phyloP scores from a whole-genome alignment of 257 asterid species.

The Solanum virginianum region DNA sequence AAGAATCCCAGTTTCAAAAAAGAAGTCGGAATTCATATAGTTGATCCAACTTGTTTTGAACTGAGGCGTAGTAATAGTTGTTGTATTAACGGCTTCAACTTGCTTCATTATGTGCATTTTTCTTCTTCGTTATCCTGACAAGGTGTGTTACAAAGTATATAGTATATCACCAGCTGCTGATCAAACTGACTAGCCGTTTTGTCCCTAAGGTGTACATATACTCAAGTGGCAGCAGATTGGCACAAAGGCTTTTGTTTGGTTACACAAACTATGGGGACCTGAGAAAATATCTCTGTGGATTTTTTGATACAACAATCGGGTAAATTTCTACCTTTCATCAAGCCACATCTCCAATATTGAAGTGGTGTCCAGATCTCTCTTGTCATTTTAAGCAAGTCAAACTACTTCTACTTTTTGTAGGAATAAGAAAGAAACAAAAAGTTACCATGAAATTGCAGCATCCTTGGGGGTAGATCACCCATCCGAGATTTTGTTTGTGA shows the following conservation, averaged over 20 bases:
- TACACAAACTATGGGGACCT: slow-evolving; percentile 79
- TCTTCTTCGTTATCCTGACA: not conserved
- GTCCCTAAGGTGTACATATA: slow-evolving; percentile 72
- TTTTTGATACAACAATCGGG: slow-evolving; percentile 90
- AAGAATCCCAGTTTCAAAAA: not conserved
- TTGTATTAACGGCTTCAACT: not conserved
- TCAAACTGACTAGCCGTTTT: not conserved
- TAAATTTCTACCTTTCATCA: slow-evolving; percentile 11
- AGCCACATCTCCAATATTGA: not conserved
- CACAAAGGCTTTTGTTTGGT: slow-evolving; percentile 92
- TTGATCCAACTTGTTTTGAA: not conserved
- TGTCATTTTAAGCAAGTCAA: not conserved
- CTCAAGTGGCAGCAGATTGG: slow-evolving; percentile 98
- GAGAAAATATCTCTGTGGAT: slow-evolving; percentile 69
- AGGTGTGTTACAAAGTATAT: not conserved
- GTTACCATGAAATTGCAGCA: slow-evolving; percentile 64
- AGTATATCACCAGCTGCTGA: not conserved
- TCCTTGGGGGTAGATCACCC: slow-evolving; percentile 82
- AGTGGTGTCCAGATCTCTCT: not conserved
- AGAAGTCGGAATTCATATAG: not conserved
- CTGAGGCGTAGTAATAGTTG: not conserved
- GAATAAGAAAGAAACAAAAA: slow-evolving; percentile 73
- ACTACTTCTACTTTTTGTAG: slow-evolving; percentile 22
- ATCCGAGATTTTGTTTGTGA: slow-evolving; percentile 62
- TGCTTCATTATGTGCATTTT: not conserved